phyloP scores from a whole-genome alignment of 768 basidiomycete genomes.

The Plicaturopsis crispa region DNA sequence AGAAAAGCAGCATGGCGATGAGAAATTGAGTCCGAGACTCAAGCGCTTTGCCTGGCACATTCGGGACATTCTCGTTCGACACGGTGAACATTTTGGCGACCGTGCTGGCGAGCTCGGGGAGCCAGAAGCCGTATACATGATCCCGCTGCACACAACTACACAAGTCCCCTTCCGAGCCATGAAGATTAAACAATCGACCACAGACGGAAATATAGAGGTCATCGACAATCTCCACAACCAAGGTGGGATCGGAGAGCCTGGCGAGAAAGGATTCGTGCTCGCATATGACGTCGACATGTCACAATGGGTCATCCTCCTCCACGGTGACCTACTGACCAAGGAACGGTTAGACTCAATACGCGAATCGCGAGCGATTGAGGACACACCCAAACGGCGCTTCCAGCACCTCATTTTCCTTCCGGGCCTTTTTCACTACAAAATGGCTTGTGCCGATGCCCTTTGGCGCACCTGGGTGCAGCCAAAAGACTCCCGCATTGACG shows the following conservation, averaged over 20 bases:
- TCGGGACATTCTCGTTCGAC: slow-evolving; percentile 14
- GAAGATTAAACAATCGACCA: slow-evolving; percentile 10
- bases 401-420: slow-evolving; percentile 15
- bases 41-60: slow-evolving; percentile 15
- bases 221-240: slow-evolving; percentile 5
- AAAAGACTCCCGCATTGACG: slow-evolving; percentile 1
- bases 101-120: slow-evolving; percentile 1
- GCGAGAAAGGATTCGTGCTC: not conserved
- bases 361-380: slow-evolving; percentile 8
- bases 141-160: slow-evolving; percentile 1
- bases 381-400: slow-evolving; percentile 9
- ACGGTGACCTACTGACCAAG: slow-evolving; percentile 16
- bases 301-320: slow-evolving; percentile 9
- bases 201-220: slow-evolving; percentile 11
- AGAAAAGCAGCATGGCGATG: too few species aligned
- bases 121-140: not conserved
- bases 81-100: too few species aligned
- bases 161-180: slow-evolving; percentile 2
- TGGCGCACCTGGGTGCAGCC: slow-evolving; percentile 16
- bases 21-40: not conserved
- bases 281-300: slow-evolving; percentile 6
- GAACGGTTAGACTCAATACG: slow-evolving; percentile 10
- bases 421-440: slow-evolving; percentile 24
- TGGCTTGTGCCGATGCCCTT: slow-evolving; percentile 20
- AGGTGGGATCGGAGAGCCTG: slow-evolving; percentile 7